Conservation (phyloP, 306 rosid genomes). For the Prunus mira region DNA sequence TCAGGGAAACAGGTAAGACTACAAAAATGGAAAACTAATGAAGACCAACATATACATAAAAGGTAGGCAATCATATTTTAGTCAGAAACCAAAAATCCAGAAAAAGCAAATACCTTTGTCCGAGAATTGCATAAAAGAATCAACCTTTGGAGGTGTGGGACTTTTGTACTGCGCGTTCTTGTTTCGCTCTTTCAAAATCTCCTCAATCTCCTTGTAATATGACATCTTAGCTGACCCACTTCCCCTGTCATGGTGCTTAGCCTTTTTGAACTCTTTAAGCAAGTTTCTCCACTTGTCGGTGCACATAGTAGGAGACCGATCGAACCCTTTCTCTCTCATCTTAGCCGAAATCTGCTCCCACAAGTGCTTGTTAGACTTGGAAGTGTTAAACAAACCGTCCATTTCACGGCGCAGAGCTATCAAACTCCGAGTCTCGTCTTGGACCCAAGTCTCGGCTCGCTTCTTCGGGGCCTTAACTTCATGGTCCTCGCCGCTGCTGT, state of each 20-base stretch:
- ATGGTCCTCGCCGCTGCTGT: conserved; percentile 79
- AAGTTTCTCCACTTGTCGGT: conserved; percentile 97
- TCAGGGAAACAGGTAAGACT: neutral
- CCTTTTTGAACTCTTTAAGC: conserved; percentile 92
- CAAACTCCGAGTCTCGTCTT: conserved; percentile 83
- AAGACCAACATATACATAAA: neutral
- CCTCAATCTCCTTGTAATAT: conserved; percentile 87
- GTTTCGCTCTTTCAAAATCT: conserved; percentile 68
- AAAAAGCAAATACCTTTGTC: conserved; percentile 53
- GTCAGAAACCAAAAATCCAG: neutral
- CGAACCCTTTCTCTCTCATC: conserved; percentile 90
- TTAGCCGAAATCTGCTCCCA: conserved; percentile 92
- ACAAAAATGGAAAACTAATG: neutral
- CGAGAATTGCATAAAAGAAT: conserved; percentile 72
- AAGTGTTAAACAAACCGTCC: conserved; percentile 77
- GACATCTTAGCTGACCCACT: conserved; percentile 87
- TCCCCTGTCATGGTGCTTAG: conserved; percentile 70
- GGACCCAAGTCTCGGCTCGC: conserved; percentile 96
- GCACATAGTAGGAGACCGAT: conserved; percentile 93
- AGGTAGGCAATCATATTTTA: neutral
- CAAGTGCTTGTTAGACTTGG: conserved; percentile 85
- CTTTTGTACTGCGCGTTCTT: conserved; percentile 56
- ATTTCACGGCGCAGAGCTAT: conserved; percentile 70
- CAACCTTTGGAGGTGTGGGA: conserved; percentile 69
- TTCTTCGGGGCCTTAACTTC: conserved; percentile 89